Evolutionary conservation across 164 flowering plant species (phyloP).

Genomic region (Tinospora cordifolia): DNA sequence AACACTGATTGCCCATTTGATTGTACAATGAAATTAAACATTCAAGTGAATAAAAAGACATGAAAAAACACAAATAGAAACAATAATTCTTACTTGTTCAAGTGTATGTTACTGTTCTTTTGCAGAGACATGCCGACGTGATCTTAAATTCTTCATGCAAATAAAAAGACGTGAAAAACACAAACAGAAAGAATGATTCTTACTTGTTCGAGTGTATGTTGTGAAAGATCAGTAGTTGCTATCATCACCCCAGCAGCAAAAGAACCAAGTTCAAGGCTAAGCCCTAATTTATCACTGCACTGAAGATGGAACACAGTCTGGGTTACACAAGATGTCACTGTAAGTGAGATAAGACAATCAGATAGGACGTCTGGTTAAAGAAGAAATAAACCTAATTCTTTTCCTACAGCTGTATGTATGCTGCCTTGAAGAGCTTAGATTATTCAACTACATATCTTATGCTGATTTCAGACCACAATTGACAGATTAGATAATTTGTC

Average conservation of each 20-base stretch:
- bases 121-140: too few relatives aligned
- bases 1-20: too few relatives aligned
- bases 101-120: conserved; percentile 93
- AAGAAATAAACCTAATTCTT: neutral
- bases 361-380: neutral
- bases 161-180: neutral
- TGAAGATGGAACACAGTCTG: conserved; percentile 31
- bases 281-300: conserved; percentile 98
- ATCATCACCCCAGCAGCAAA: conserved; percentile 99
- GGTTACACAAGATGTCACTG: conserved; percentile 1
- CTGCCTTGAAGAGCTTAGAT: neutral
- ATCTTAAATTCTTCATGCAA: neutral
- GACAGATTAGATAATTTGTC: neutral
- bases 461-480: neutral
- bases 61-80: neutral
- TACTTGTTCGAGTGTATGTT: conserved; percentile 94
- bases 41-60: neutral
- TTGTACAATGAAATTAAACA: neutral
- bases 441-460: neutral
- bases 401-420: neutral
- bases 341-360: neutral
- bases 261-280: conserved; percentile 92
- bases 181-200: conserved; percentile 12
- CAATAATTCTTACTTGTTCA: conserved; percentile 58
- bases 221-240: conserved; percentile 91